Evolutionary conservation across 495 filamentous ascomycete genomes (phyloP).

Genomic region (Podospora pseudopauciseta): DNA sequence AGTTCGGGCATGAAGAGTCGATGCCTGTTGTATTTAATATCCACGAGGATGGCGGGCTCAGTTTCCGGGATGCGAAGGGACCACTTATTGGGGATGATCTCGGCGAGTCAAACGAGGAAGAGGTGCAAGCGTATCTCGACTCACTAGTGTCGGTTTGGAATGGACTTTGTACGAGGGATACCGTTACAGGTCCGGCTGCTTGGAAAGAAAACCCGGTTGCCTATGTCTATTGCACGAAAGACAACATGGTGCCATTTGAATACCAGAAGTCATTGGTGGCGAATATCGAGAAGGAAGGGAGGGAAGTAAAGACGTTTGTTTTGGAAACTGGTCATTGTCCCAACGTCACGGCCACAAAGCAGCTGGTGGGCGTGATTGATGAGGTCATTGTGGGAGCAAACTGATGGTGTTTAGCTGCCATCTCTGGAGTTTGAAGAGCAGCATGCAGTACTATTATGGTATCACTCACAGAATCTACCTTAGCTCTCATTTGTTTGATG

Average conservation of each 20-base stretch:
- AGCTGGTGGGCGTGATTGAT: not conserved
- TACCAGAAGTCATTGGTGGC: not conserved
- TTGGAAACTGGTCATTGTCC: not conserved
- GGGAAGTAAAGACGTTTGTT: not conserved
- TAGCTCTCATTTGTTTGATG: not conserved
- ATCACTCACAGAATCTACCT: not conserved
- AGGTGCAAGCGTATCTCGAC: not conserved
- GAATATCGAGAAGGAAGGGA: not conserved
- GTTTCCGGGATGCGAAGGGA: not conserved
- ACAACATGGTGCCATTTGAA: not conserved
- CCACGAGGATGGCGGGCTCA: not conserved
- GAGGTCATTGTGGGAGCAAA: not conserved
- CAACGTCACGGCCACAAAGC: not conserved
- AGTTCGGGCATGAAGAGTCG: not conserved
- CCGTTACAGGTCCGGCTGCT: not conserved
- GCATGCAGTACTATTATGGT: not conserved
- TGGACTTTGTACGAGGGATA: not conserved
- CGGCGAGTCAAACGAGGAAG: not conserved
- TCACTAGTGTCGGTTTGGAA: not conserved
- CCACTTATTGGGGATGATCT: not conserved
- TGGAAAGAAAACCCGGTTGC: not conserved
- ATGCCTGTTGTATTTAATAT: not conserved
- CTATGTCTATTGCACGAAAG: constrained; percentile 1
- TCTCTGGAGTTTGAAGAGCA: not conserved
- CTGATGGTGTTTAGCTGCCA: not conserved